phyloP scores from a whole-genome alignment of 768 basidiomycete genomes.

The Lentinula detonsa region DNA sequence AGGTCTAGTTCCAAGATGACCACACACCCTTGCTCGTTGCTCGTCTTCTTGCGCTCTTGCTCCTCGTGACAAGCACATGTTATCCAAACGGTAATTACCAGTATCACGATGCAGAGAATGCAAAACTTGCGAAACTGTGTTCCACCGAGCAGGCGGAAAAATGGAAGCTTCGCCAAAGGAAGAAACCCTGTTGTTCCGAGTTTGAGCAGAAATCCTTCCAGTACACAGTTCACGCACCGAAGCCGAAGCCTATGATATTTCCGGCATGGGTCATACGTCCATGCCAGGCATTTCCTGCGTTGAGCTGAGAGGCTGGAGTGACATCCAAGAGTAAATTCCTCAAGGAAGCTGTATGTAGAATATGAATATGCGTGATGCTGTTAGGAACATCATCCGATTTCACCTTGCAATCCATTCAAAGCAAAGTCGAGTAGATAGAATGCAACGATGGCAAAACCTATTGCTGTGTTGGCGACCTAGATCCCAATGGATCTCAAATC shows the following conservation, averaged over 20 bases:
- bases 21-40: slow-evolving; percentile 35
- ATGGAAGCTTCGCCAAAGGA: slow-evolving; percentile 74
- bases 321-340: slow-evolving; percentile 92
- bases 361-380: background rate
- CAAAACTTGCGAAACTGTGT: slow-evolving; percentile 97
- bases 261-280: slow-evolving; percentile 96
- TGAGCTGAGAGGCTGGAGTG: slow-evolving; percentile 83
- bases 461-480: slow-evolving; percentile 66
- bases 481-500: background rate
- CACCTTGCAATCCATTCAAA: slow-evolving; percentile 84
- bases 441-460: slow-evolving; percentile 78
- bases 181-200: slow-evolving; percentile 57
- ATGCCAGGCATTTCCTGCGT: slow-evolving; percentile 96
- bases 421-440: slow-evolving; percentile 97
- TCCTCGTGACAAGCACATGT: slow-evolving; percentile 87
- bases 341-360: slow-evolving; percentile 50
- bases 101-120: slow-evolving; percentile 72
- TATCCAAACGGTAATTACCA: slow-evolving; percentile 77
- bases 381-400: background rate
- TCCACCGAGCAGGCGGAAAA: slow-evolving; percentile 79
- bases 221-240: slow-evolving; percentile 45
- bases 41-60: slow-evolving; percentile 48
- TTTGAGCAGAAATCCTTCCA: slow-evolving; percentile 4
- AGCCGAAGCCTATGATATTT: slow-evolving; percentile 91
- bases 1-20: background rate